Percentiles rank a stretch among this genome's conserved stretches.
phyloP scores from a whole-genome alignment of 441 rosid species.

The Eutrema salsugineum region DNA sequence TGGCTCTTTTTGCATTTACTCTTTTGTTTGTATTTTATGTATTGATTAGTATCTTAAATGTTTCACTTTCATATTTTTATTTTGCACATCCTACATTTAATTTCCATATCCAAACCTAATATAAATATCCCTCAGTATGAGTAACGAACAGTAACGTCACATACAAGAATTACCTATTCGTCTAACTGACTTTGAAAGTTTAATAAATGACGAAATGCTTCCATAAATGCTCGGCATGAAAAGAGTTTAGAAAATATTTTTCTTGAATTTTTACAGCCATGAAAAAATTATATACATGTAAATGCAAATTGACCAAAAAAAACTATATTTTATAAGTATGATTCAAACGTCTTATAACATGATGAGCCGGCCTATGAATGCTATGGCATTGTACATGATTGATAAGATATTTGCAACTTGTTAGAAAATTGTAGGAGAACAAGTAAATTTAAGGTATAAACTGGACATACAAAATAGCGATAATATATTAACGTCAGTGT shows the following conservation, averaged over 20 bases:
- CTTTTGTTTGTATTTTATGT: slow-evolving; percentile 27
- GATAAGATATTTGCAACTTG: slow-evolving; percentile 24
- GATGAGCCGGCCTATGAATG: slow-evolving; percentile 25
- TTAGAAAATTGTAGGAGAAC: slow-evolving; percentile 20
- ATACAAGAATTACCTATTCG: slow-evolving; percentile 17
- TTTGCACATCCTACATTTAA: slow-evolving; percentile 6
- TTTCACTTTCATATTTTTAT: slow-evolving; percentile 23
- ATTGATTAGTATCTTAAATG: slow-evolving; percentile 11
- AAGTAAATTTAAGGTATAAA: slow-evolving; percentile 1
- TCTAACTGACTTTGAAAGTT: slow-evolving; percentile 10
- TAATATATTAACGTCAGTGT: too few relatives aligned
- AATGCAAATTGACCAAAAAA: not conserved
- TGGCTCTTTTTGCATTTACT: slow-evolving; percentile 34
- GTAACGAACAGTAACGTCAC: slow-evolving; percentile 20
- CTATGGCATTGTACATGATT: slow-evolving; percentile 9
- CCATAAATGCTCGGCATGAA: slow-evolving; percentile 12
- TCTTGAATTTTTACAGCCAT: not conserved
- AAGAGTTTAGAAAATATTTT: not conserved
- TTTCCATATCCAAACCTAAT: slow-evolving; percentile 14
- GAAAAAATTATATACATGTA: not conserved
- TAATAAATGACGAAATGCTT: slow-evolving; percentile 13
- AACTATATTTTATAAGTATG: not conserved
- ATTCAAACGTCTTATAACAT: slow-evolving; percentile 2
- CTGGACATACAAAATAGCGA: not conserved
- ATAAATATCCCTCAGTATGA: not conserved